Evolutionary conservation across 371 early-diverging fungal species (phyloP), one percentile per base, ranked within the genome.

Genomic region (Mucor racemosus): DNA sequence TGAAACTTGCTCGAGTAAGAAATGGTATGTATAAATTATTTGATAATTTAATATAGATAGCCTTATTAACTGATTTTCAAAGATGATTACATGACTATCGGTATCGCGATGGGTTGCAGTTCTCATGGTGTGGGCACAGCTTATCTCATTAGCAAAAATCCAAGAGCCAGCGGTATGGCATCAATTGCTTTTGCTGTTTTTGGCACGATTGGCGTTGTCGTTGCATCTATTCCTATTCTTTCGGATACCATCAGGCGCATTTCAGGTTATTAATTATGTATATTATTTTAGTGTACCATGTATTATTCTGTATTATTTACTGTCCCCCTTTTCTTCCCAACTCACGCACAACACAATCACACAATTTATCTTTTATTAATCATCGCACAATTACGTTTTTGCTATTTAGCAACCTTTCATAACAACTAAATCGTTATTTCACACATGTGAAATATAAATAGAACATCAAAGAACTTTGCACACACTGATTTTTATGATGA

Each of bases 61-160:
- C 7, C 6, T 3, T 54, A 7, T n/a, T 58, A 36, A 40, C 14
- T 19, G 14, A 56, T 50, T 48, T 34, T 11, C 40, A 19, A 31
- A 77, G 76, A 79, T 56, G 79, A 79, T 63, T 68, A 74, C 44
- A 58, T 79, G 41, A 76, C 79, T 0, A 70, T 69, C 19, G 79
- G 79, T 8, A 68, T 79, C 7, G 54, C 79, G 2, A 76, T 76
- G 76, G 79, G 76, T 4, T 56, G 65, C n/a, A 44, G 38, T 11
- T 79, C 76, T 9, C 76, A 76, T 61, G 79, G 71, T 40, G 70
- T 76, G 5, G 74, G 72, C 33, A 79, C 76, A 10, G 73, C 76
- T 38, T 73, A 73, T 61, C 59, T 78, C 0, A 66, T 76, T 9
- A 62, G 58, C 14, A 72, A 66, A 21, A 67, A 74, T 19, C 70